Evolutionary conservation across 805 yeast species (phyloP).

Genomic region (Ogataea polymorpha): DNA sequence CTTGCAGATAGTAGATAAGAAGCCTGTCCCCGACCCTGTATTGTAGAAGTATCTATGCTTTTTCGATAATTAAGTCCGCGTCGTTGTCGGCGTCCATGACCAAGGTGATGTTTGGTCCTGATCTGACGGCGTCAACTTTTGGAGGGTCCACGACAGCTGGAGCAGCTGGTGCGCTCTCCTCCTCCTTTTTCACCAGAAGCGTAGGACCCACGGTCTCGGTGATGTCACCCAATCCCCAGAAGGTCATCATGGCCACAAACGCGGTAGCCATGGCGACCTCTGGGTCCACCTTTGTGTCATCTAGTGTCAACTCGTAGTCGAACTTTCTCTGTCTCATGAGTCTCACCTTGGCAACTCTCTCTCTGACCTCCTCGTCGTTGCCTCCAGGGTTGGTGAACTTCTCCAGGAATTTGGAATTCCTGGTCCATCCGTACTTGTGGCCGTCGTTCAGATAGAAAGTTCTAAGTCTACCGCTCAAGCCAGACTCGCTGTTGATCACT

Average conservation of each 20-base stretch:
- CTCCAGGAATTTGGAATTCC: constrained; percentile 50
- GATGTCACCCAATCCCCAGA: constrained; percentile 58
- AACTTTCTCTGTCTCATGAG: constrained; percentile 56
- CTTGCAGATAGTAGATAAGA: constrained; percentile 1
- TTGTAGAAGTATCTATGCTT: constrained; percentile 14
- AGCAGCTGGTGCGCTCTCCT: constrained; percentile 8
- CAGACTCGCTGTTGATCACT: constrained; percentile 36
- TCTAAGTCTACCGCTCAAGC: constrained; percentile 39
- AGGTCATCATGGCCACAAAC: constrained; percentile 61
- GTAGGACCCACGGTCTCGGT: constrained; percentile 57
- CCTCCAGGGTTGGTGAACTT: constrained; percentile 53
- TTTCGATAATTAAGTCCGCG: constrained; percentile 33
- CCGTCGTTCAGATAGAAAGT: constrained; percentile 53
- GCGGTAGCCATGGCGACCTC: constrained; percentile 58
- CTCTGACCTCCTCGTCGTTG: constrained; percentile 51
- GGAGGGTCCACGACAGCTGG: constrained; percentile 2
- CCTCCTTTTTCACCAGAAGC: constrained; percentile 14
- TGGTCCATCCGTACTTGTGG: constrained; percentile 52
- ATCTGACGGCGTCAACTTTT: constrained; percentile 1
- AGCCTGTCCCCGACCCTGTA: constrained; percentile 11
- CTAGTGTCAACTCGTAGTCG: constrained; percentile 57
- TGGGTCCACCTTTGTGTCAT: constrained; percentile 44
- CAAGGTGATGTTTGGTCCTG: constrained; percentile 27
- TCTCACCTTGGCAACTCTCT: constrained; percentile 52
- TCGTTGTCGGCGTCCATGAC: constrained; percentile 30